These are phyloP conservation scores for Fusarium sp. DNA, from an alignment of 2,329 filamentous ascomycete genomes.

Conservation along the genomic window DNA sequence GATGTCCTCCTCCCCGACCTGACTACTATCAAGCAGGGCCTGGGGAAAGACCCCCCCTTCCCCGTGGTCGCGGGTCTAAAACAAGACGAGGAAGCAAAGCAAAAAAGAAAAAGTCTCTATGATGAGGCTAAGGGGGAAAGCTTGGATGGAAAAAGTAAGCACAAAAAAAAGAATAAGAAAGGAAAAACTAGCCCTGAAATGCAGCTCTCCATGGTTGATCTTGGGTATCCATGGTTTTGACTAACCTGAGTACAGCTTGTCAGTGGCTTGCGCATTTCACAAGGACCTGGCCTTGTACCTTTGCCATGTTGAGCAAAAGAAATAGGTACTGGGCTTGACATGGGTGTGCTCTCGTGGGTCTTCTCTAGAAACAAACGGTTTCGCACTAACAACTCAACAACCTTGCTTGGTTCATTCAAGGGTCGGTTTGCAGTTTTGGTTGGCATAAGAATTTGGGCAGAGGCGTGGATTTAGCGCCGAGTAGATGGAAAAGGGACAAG, in stretches of 20 bases:
- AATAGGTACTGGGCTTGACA: background rate
- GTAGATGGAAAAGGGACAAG: background rate
- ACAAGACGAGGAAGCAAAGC: background rate
- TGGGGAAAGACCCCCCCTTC: background rate
- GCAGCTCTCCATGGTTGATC: slow-evolving; percentile 13
- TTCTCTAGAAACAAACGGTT: background rate
- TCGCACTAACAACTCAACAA: background rate
- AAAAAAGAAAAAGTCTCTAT: background rate
- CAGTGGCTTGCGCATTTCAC: slow-evolving; percentile 6
- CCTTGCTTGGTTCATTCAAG: background rate
- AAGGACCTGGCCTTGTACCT: background rate
- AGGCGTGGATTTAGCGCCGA: slow-evolving; percentile 29
- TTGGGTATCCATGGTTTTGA: slow-evolving; percentile 2
- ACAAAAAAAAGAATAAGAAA: background rate
- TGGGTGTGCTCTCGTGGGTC: background rate
- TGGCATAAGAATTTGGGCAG: background rate
- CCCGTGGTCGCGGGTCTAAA: background rate
- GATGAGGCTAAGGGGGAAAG: background rate
- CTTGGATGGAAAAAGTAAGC: background rate
- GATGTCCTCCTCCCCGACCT: background rate
- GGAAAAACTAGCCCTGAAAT: background rate
- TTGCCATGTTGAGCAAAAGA: background rate
- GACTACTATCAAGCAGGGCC: background rate
- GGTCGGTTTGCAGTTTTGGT: background rate
- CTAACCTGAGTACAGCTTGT: slow-evolving; percentile 5